A percentile compares a stretch with the other conserved stretches of the same genome.
Evolutionary conservation across 2,329 filamentous ascomycete genomes (phyloP).

Genomic region (Macroventuria anomochaeta): DNA sequence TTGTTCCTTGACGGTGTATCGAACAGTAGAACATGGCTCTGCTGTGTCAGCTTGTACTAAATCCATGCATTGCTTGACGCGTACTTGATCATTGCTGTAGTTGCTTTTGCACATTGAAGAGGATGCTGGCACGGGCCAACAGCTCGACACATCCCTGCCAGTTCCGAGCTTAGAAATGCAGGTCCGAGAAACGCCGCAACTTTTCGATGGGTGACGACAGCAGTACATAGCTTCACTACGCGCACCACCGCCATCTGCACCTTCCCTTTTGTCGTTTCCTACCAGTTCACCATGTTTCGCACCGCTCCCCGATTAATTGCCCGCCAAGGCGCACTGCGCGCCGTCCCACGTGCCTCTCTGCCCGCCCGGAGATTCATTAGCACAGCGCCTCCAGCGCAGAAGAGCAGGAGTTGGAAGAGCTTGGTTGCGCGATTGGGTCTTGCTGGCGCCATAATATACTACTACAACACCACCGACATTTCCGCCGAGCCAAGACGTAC

Average conservation of each 20-base stretch:
- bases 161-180: conserved; percentile 15
- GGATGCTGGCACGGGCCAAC: background rate
- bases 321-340: conserved; percentile 40
- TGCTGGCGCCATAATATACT: conserved; percentile 81
- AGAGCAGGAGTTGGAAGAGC: conserved; percentile 83
- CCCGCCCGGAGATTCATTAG: conserved; percentile 62
- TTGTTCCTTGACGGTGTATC: conserved; percentile 9
- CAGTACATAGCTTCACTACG: conserved; percentile 6
- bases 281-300: conserved; percentile 58
- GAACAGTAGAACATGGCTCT: conserved; percentile 1
- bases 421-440: conserved; percentile 74
- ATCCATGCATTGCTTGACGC: background rate
- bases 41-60: background rate
- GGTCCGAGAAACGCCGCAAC: conserved; percentile 13
- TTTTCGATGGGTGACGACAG: conserved; percentile 17
- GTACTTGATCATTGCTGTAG: background rate
- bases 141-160: background rate
- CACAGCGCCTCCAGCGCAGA: conserved; percentile 66
- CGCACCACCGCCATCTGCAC: conserved; percentile 26
- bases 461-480: conserved; percentile 87
- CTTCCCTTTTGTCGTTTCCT: conserved; percentile 26
- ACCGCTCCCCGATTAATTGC: conserved; percentile 55
- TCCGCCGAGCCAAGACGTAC: conserved; percentile 82
- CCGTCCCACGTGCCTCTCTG: conserved; percentile 27
- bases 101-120: background rate